Evolutionary conservation across 2,329 filamentous ascomycete species (phyloP), one percentile per base, ranked within the genome.

Genomic region (Penicillium crustosum): DNA sequence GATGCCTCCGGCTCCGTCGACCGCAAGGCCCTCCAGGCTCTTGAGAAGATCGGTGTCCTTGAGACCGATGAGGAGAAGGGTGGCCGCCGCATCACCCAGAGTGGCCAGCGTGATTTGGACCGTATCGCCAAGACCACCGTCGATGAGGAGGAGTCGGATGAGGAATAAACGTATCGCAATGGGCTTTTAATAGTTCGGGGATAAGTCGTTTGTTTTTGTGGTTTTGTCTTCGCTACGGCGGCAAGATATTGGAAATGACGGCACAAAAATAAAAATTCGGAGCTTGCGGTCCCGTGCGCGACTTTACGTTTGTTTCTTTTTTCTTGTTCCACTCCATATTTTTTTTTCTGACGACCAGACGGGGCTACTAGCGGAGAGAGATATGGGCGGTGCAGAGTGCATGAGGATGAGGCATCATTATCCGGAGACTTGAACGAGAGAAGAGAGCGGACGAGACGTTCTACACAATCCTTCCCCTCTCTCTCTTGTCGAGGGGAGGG

Each of bases 41-140:
- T 99, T 60, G 94, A 97, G 90, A 97, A 97, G 90, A 97, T 99
- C 75, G 93, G 93, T 80, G 93, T 99, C 72, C 84, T 99, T 65
- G 94, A 99, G 89, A 84, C 90, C 77, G 93, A 97, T 74, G 93
- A 97, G 86, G 93, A 97, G 70, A 96, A 96, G 87, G 94, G 94
- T 81, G 94, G 94, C 76, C 91, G 94, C 78, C 89, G 94, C 80
- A 97, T 99, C 83, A 97, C 94, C 75, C 92, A 97, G 86, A 87
- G 88, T 76, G 94, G 94, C 78, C 93, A 97, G 88, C 91, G 94
- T 86, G 94, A 99, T 89, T 86, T 99, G 86, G 94, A 97, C 86
- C 93, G 86, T 80, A 93, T 93, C 73, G 90, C 90, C 76, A 88
- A 90, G 83, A 92, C 89, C 75, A 90, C 75, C 66, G 70, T 78